Conservation (phyloP, 768 basidiomycete genomes). For the Calvatia gigantea region DNA sequence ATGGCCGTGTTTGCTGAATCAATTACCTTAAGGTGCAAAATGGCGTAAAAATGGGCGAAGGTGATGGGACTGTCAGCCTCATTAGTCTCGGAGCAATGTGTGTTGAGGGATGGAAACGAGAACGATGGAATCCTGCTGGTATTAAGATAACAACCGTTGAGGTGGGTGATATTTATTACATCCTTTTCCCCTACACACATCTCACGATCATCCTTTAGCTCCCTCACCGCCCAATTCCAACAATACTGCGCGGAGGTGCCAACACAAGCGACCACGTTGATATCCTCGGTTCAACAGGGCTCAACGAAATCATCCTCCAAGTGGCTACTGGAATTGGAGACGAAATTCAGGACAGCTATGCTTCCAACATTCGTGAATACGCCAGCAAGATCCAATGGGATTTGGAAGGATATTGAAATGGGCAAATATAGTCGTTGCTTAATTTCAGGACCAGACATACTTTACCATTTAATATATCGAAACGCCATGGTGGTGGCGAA, state of each 20-base stretch:
- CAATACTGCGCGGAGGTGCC: slow-evolving; percentile 84
- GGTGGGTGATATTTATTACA: slow-evolving; percentile 53
- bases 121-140: slow-evolving; percentile 88
- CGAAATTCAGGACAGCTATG: slow-evolving; percentile 65
- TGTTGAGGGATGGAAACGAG: slow-evolving; percentile 88
- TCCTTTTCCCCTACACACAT: not conserved
- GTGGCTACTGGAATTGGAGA: slow-evolving; percentile 82
- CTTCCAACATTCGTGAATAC: slow-evolving; percentile 79
- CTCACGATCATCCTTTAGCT: slow-evolving; percentile 40
- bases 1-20: not conserved
- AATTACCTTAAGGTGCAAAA: slow-evolving; percentile 51
- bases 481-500: not conserved
- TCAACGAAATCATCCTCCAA: slow-evolving; percentile 90
- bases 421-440: not conserved
- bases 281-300: slow-evolving; percentile 68
- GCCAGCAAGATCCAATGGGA: slow-evolving; percentile 78
- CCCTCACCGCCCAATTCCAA: slow-evolving; percentile 70
- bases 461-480: not conserved
- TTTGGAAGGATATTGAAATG: slow-evolving; percentile 39
- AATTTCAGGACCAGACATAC: not conserved
- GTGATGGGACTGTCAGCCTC: slow-evolving; percentile 89
- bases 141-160: slow-evolving; percentile 86
- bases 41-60: slow-evolving; percentile 92
- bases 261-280: slow-evolving; percentile 92
- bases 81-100: slow-evolving; percentile 95